Evolutionary conservation across 1,284 basidiomycete species (phyloP).

Genomic region (Papiliotrema laurentii): DNA sequence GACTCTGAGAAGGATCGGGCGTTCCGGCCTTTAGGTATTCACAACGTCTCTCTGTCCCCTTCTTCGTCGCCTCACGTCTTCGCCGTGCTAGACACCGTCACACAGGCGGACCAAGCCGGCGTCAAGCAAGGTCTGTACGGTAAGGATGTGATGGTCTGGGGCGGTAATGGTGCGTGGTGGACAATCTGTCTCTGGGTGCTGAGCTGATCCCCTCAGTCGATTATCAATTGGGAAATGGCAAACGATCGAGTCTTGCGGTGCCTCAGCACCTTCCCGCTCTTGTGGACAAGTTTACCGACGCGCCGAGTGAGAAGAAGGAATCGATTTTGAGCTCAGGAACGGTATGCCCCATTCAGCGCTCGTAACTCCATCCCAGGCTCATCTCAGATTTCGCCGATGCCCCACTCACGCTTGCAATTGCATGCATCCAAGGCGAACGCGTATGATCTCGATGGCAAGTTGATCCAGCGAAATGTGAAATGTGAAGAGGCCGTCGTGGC

Average conservation of each 20-base stretch:
- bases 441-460: conserved; percentile 61
- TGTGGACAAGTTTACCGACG: conserved; percentile 48
- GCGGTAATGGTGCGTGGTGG: conserved; percentile 45
- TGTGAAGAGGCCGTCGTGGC: conserved; percentile 66
- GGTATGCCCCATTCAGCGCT: conserved; percentile 16
- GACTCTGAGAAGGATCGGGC: conserved; percentile 62
- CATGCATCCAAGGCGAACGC: conserved; percentile 50
- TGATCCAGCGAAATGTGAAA: conserved; percentile 61
- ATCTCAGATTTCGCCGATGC: conserved; percentile 42
- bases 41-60: conserved; percentile 58
- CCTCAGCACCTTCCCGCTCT: conserved; percentile 58
- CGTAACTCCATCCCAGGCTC: not conserved
- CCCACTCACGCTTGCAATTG: conserved; percentile 49
- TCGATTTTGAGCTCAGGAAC: conserved; percentile 25
- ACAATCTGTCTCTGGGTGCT: not conserved
- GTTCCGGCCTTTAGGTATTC: conserved; percentile 65
- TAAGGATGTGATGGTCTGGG: conserved; percentile 55
- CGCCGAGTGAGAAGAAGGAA: conserved; percentile 10
- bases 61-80: conserved; percentile 75
- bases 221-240: conserved; percentile 81
- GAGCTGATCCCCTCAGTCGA: conserved; percentile 48
- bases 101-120: conserved; percentile 49
- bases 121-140: conserved; percentile 47
- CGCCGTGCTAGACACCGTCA: conserved; percentile 65
- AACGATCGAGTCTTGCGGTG: conserved; percentile 64